Evolutionary conservation across 2,329 filamentous ascomycete genomes (phyloP), one percentile per base, ranked within the genome.

Genomic region (Sodiomyces alkalinus): DNA sequence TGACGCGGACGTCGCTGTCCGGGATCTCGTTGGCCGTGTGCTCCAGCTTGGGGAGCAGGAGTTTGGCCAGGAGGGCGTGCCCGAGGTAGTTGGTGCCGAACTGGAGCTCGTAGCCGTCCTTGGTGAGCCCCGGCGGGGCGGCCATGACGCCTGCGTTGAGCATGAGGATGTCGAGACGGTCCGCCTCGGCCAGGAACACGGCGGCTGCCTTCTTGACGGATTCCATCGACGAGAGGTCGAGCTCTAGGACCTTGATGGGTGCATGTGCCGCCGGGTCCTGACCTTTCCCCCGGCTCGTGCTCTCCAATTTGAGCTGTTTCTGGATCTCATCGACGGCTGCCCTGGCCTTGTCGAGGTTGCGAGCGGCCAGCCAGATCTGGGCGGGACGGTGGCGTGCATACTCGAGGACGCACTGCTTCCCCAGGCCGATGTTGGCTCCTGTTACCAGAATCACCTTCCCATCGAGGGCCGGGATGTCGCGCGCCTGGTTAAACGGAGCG

Each of bases 401-500:
- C 17, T 51, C 46, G 5, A 50, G 39, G 24, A 55, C 43, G 7
- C 21, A n/a, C 6, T 34, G 30, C 18, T 38, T 38, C 9, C 48
- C 35, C 22, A 38, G 38, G 18, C 44, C 42, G 15, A 43, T 28
- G 12, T 42, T 47, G 57, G 58, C 63, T 29, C 63, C 64, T 6
- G 62, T 67, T 7, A 68, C 47, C 11, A 67, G 43, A 23, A 66
- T 52, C 10, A 64, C 55, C 37, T 64, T 67, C 26, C 55, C 58
- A 1, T 49, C 39, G 9, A 67, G 51, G 22, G 55, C 49, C 3
- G 47, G 42, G 14, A 67, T 56, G 33, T 65, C 58, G 10, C 41
- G 49, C 3, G 23, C 13, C 2, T 20, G 24, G 5, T 26, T 22
- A 28, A 37, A 37, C 5, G 4, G 7, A 11, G 23, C 15, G n/a